Evolutionary conservation across 441 rosid species (phyloP).

Genomic region (Brassica balearica): DNA sequence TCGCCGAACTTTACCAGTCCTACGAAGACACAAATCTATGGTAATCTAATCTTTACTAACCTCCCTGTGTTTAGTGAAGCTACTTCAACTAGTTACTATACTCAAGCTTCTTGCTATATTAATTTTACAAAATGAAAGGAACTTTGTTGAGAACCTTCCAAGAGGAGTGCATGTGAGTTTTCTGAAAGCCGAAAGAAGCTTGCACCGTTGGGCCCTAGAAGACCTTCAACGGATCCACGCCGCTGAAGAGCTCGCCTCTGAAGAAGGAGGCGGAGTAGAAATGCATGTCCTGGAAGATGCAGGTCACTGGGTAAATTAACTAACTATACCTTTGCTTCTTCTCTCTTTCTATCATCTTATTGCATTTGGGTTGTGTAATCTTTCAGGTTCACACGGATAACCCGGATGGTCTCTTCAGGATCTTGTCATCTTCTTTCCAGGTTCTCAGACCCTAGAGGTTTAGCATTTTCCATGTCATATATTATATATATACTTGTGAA

Average conservation of each 20-base stretch:
- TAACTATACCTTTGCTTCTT: background rate
- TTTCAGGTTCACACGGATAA: constrained; percentile 92
- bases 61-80: constrained; percentile 4
- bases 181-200: constrained; percentile 95
- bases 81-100: background rate
- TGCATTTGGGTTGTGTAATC: background rate
- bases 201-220: constrained; percentile 96
- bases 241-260: constrained; percentile 86
- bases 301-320: constrained; percentile 87
- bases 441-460: constrained; percentile 48
- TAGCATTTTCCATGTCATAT: background rate
- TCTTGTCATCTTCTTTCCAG: constrained; percentile 82
- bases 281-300: constrained; percentile 99
- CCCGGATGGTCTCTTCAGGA: constrained; percentile 93
- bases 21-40: constrained; percentile 93
- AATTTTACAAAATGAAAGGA: constrained; percentile 53
- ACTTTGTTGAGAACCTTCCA: constrained; percentile 85
- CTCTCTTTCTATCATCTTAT: background rate
- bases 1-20: constrained; percentile 78
- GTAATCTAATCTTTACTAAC: constrained; percentile 46
- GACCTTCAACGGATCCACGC: constrained; percentile 91
- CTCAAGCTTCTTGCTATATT: constrained; percentile 16
- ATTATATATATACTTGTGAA: background rate
- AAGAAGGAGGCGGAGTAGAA: constrained; percentile 91
- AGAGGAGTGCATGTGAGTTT: constrained; percentile 90